Conservation (phyloP, 2,329 filamentous ascomycete genomes). For the Orbilia javanica region DNA sequence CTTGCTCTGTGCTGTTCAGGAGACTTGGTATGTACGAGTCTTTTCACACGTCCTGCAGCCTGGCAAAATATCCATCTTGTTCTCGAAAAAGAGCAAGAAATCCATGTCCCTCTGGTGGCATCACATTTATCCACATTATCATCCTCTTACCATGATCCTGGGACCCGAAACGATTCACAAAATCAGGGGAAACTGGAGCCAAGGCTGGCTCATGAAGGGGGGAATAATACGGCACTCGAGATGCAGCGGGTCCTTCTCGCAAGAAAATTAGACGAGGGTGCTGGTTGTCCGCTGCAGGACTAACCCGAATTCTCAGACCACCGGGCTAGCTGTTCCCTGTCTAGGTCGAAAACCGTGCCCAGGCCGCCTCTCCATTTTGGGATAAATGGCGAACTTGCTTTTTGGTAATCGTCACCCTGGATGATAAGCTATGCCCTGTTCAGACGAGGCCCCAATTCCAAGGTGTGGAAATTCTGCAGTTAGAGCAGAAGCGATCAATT, state of each 20-base stretch:
- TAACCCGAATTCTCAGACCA: conserved; percentile 36
- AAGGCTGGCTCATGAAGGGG: neutral
- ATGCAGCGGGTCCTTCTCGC: conserved; percentile 46
- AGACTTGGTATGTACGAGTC: conserved; percentile 31
- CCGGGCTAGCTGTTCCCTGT: conserved; percentile 30
- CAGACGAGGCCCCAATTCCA: conserved; percentile 51
- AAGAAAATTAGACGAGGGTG: conserved; percentile 51
- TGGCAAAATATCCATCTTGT: conserved; percentile 15
- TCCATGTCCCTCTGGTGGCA: conserved; percentile 32
- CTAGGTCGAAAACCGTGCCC: conserved; percentile 25
- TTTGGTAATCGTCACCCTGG: conserved; percentile 25
- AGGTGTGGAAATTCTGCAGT: conserved; percentile 57
- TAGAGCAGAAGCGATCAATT: conserved; percentile 50
- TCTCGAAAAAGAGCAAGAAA: conserved; percentile 34
- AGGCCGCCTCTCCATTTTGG: conserved; percentile 17
- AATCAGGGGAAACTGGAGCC: conserved; percentile 44
- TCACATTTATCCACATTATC: conserved; percentile 53
- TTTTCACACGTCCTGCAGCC: conserved; percentile 10
- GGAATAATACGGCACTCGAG: conserved; percentile 22
- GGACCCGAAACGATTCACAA: conserved; percentile 53
- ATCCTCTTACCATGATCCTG: conserved; percentile 52
- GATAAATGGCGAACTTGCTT: conserved; percentile 33
- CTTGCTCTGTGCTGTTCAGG: neutral
- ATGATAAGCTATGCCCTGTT: conserved; percentile 52
- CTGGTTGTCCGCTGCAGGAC: conserved; percentile 27